Evolutionary conservation across 2,329 filamentous ascomycete genomes (phyloP), one percentile per base, ranked within the genome.

Genomic region (Fusarium buharicum): DNA sequence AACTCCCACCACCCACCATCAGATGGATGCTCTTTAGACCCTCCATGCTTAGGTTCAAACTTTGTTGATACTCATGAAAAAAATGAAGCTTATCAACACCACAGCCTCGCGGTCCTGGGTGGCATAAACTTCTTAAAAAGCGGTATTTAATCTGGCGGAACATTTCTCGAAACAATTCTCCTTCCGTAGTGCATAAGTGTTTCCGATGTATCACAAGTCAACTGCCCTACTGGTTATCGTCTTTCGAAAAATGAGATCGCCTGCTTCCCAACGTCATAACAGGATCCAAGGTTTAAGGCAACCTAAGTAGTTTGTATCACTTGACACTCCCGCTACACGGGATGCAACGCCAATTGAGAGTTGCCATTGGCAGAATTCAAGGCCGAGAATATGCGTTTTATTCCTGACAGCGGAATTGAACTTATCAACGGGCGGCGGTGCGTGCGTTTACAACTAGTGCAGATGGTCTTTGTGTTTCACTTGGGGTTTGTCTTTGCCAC

Each of bases 171-270:
- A 44, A 44, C 24, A 30, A 27, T 40, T 20, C 16, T 12, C 28
- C 18, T 36, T 22, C 20, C 7, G 18, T 8, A 10, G 17, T 49
- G 24, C 34, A 55, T 41, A 40, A 16, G 14, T 11, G 30, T 47
- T 57, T 66, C 40, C 45, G 58, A 66, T 59, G 64, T 30, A 45
- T 66, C 62, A 66, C 36, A 62, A 62, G 34, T 38, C 57, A 38
- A 28, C 18, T 44, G 24, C 56, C 38, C 46, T 59, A 13, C 11
- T 3, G 45, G 50, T 37, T 48, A 46, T 47, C 37, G 20, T 27
- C 48, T 58, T 52, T 61, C 40, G 36, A 18, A 30, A 48, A 39
- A 33, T 38, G 27, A 57, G 48, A 50, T 62, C 57, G 62, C n/a
- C 48, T 58, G 12, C 48, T 54, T 18, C 44, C 31, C 34, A 34